Evolutionary conservation across 495 filamentous ascomycete genomes (phyloP).

Genomic region (Glarea lozoyensis): DNA sequence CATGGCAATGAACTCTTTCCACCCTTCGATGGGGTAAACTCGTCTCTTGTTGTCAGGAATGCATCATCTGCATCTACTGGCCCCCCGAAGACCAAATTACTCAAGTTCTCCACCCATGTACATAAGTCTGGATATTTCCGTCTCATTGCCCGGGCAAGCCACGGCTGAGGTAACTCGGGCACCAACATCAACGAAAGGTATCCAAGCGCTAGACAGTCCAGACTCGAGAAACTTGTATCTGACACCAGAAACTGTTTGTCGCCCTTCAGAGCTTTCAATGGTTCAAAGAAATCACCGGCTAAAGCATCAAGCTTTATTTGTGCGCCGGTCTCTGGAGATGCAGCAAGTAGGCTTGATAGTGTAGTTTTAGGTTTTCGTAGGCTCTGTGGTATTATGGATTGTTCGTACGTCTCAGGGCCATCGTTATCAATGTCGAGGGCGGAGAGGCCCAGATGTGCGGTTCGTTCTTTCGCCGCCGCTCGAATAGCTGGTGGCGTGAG

Average conservation of each 20-base stretch:
- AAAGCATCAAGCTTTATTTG: constrained; percentile 64
- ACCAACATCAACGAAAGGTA: constrained; percentile 68
- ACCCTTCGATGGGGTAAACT: background rate
- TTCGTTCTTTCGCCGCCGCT: constrained; percentile 55
- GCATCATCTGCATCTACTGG: constrained; percentile 12
- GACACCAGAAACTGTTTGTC: constrained; percentile 39
- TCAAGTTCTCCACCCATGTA: constrained; percentile 43
- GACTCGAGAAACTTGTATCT: constrained; percentile 36
- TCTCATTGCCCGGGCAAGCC: constrained; percentile 56
- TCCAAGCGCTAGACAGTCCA: constrained; percentile 72
- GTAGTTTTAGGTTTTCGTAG: constrained; percentile 20
- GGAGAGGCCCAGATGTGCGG: constrained; percentile 66
- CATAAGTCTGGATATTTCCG: constrained; percentile 43
- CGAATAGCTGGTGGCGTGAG: constrained; percentile 61
- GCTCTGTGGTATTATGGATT: constrained; percentile 21
- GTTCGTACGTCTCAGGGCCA: constrained; percentile 6
- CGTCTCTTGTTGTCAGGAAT: background rate
- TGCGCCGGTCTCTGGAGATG: constrained; percentile 38
- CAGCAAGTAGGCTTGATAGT: constrained; percentile 23
- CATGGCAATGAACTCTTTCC: constrained; percentile 15
- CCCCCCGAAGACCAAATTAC: constrained; percentile 31
- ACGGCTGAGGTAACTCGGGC: constrained; percentile 60
- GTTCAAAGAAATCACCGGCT: constrained; percentile 56
- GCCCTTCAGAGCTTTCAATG: constrained; percentile 54
- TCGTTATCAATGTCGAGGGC: constrained; percentile 50